phyloP scores from a whole-genome alignment of 805 yeast species.

The Cyberlindnera euphorbiae region DNA sequence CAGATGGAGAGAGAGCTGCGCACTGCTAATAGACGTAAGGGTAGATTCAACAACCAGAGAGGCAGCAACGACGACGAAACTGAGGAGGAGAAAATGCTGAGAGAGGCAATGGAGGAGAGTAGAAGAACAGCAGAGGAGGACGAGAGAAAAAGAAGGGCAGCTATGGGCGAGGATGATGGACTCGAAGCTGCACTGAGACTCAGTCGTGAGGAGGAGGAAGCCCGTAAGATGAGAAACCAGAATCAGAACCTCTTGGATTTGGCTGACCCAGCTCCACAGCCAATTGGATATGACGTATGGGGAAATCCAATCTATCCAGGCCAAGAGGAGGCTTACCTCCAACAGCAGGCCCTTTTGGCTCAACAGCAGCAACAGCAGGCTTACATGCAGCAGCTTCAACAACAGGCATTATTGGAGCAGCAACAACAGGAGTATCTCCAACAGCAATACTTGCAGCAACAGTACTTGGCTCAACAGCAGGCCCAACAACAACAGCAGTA shows the following conservation, averaged over 20 bases:
- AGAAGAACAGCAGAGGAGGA: conserved; percentile 82
- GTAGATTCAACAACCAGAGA: conserved; percentile 32
- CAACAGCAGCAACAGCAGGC: conserved; percentile 22
- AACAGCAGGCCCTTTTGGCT: conserved; percentile 4
- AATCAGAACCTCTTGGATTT: conserved; percentile 49
- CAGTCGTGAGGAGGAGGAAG: conserved; percentile 73
- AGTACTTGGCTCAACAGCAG: conserved; percentile 29
- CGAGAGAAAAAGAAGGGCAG: conserved; percentile 51
- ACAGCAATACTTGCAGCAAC: conserved; percentile 33
- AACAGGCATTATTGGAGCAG: conserved; percentile 24
- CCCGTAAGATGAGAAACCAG: conserved; percentile 45
- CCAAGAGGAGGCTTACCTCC: conserved; percentile 15
- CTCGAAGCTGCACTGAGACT: conserved; percentile 65
- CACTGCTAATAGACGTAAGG: conserved; percentile 31
- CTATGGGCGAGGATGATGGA: conserved; percentile 39
- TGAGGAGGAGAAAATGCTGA: conserved; percentile 70
- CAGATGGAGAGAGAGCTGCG: conserved; percentile 56
- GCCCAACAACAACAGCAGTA: conserved; percentile 16
- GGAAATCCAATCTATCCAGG: conserved; percentile 26
- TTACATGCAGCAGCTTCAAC: conserved; percentile 31
- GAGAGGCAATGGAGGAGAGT: conserved; percentile 76
- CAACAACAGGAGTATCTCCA: conserved; percentile 29
- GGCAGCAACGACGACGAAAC: conserved; percentile 27
- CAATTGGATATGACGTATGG: conserved; percentile 23
- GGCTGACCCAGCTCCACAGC: conserved; percentile 33